A percentile compares a stretch with the other conserved stretches of the same genome.
These are phyloP conservation scores for Metschnikowia hibisci DNA, from an alignment of 805 yeast genomes.

Conservation along the genomic window DNA sequence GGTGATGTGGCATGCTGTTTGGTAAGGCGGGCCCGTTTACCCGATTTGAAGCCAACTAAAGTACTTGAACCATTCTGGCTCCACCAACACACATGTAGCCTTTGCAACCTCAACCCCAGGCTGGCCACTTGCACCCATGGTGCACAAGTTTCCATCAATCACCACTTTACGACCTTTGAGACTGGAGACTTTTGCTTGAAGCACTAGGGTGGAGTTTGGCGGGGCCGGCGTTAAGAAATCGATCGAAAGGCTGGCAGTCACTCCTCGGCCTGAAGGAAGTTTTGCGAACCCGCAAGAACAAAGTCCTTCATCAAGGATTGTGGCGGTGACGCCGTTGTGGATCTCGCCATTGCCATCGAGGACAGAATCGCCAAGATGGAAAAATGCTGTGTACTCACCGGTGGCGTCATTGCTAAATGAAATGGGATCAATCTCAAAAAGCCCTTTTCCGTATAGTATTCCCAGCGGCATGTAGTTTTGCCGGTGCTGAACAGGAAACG, in stretches of 20 bases:
- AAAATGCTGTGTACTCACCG: conserved; percentile 58
- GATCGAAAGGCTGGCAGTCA: conserved; percentile 73
- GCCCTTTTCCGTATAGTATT: conserved; percentile 60
- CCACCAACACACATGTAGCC: conserved; percentile 71
- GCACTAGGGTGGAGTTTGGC: conserved; percentile 60
- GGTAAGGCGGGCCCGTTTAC: not conserved
- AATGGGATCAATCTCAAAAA: conserved; percentile 73
- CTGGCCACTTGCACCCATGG: conserved; percentile 38
- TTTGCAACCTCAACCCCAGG: conserved; percentile 46
- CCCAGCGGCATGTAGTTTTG: conserved; percentile 69
- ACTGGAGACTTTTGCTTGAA: conserved; percentile 63
- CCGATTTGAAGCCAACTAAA: conserved; percentile 37
- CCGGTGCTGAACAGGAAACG: conserved; percentile 55
- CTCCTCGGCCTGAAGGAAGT: conserved; percentile 80
- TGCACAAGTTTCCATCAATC: conserved; percentile 62
- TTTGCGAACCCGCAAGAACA: conserved; percentile 82
- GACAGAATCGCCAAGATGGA: conserved; percentile 64
- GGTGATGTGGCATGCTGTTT: too few relatives aligned
- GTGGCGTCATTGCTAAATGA: conserved; percentile 49
- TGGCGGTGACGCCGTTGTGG: conserved; percentile 77
- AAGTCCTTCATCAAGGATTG: conserved; percentile 78
- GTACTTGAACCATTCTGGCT: conserved; percentile 84
- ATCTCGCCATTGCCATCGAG: conserved; percentile 69
- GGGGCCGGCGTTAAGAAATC: conserved; percentile 61
- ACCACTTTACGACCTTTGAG: conserved; percentile 77